These are phyloP conservation scores for Naematelia encephala DNA, from an alignment of 768 basidiomycete genomes.

Conservation along the genomic window DNA sequence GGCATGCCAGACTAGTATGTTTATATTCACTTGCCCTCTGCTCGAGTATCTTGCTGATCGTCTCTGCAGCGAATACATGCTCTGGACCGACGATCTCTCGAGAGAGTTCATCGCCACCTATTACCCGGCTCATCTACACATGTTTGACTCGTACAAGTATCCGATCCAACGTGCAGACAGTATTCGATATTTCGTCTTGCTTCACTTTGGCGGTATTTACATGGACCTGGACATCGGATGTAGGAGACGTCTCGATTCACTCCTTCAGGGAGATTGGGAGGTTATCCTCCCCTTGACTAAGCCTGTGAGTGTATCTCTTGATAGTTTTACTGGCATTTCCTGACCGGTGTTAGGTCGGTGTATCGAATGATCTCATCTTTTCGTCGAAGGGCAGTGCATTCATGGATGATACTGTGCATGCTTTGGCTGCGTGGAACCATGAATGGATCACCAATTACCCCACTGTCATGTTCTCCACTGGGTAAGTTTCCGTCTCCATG, in stretches of 20 bases:
- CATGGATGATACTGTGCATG: conserved; percentile 88
- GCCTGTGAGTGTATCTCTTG: conserved; percentile 61
- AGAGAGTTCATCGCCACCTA: conserved; percentile 81
- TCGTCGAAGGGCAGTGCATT: conserved; percentile 79
- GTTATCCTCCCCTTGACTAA: conserved; percentile 92
- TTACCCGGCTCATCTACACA: conserved; percentile 90
- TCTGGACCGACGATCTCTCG: conserved; percentile 92
- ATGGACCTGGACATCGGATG: conserved; percentile 97
- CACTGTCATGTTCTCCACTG: conserved; percentile 99
- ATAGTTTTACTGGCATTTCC: no score
- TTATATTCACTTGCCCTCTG: conserved; percentile 15
- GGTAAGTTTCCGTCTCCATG: conserved; percentile 25
- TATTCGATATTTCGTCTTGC: conserved; percentile 95
- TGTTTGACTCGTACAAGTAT: conserved; percentile 87
- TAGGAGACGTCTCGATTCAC: conserved; percentile 74
- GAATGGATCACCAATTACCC: conserved; percentile 95
- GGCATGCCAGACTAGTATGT: conserved; percentile 98
- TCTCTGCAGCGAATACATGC: conserved; percentile 77
- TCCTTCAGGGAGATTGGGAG: conserved; percentile 68
- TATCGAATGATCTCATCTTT: conserved; percentile 97
- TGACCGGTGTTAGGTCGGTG: conserved; percentile 70
- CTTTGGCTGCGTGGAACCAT: conserved; percentile 85
- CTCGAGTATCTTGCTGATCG: conserved; percentile 9
- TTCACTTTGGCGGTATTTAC: conserved; percentile 93
- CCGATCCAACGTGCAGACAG: conserved; percentile 92